Evolutionary conservation across 2,329 filamentous ascomycete species (phyloP), one percentile per base, ranked within the genome.

Genomic region (Ophiostoma quercus): DNA sequence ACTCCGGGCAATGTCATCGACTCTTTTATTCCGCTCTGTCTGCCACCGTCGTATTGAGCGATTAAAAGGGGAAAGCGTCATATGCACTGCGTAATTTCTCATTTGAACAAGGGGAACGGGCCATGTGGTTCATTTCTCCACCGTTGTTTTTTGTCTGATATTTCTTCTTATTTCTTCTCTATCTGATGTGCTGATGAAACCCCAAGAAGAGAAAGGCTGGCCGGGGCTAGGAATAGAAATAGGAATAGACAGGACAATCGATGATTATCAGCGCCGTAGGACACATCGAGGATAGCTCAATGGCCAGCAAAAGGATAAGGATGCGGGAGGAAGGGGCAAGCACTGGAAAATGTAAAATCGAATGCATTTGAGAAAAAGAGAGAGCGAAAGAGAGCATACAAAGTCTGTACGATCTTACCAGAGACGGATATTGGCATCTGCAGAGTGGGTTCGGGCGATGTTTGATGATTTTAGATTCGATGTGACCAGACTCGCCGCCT

Each of bases 41-140:
- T 57, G 22, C 19, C 6, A 57, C 25, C n/a, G 51, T 57, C 9
- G 51, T 57, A 57, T 7, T 57, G 22, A 57, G 51, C 2, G 51
- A 57, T 57, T 9, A 29, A 57, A 57, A 25, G 22, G 51, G 57
- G 14, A 29, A 62, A 62, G 25, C 25, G 57, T 16, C 57, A 62
- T 29, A 60, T 62, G 54, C 22, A 62, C 57, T 32, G 57, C 57
- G 57, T 62, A 62, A 62, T 62, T 62, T 62, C 25, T 62, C 57
- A 62, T 62, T 57, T 32, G 25, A 65, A n/a, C 32, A 65, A 65
- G 32, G 32, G 34, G 62, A 39, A 39, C 62, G 32, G 62, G 62
- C 62, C 62, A 65, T 65, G 62, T 65, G 62, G 62, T 65, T n/a
- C 39, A 11, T n/a, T 37, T 65, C 62, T 65, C 62, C 62, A 65